Conservation (phyloP, 2,329 filamentous ascomycete species). For the Cryphonectria radicalis region DNA sequence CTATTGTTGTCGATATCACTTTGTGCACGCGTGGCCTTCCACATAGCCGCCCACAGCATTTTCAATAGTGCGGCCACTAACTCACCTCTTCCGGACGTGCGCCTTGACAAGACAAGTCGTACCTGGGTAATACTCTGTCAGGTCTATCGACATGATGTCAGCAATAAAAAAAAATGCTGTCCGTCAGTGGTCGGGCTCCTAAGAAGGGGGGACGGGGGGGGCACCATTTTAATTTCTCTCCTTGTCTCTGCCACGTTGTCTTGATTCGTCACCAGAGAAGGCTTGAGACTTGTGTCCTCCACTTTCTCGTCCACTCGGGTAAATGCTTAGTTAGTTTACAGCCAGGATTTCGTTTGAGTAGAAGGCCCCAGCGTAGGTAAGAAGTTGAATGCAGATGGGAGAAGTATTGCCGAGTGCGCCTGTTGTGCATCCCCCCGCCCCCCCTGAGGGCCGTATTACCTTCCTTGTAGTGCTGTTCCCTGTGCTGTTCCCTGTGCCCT, state of each 20-base stretch:
- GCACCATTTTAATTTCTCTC: background rate
- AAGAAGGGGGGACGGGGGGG: background rate
- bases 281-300: conserved; percentile 1
- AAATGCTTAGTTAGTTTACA: background rate
- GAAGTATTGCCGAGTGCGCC: background rate
- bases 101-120: background rate
- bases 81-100: conserved; percentile 5
- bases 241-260: conserved; percentile 4
- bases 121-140: conserved; percentile 2
- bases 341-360: background rate
- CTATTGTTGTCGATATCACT: conserved; percentile 1
- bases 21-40: conserved; percentile 15
- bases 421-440: no score
- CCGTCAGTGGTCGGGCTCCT: background rate
- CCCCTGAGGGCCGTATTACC: no score
- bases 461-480: background rate
- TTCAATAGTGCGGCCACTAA: conserved; percentile 15
- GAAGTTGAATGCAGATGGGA: background rate
- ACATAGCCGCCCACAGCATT: background rate
- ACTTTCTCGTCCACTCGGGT: conserved; percentile 8
- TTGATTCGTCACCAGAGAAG: background rate
- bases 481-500: background rate
- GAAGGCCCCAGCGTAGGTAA: background rate
- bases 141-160: background rate
- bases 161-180: background rate